Percentiles rank a stretch among this genome's conserved stretches.
phyloP scores from a whole-genome alignment of 345 rosid genomes.

The Raphanus sativus region DNA sequence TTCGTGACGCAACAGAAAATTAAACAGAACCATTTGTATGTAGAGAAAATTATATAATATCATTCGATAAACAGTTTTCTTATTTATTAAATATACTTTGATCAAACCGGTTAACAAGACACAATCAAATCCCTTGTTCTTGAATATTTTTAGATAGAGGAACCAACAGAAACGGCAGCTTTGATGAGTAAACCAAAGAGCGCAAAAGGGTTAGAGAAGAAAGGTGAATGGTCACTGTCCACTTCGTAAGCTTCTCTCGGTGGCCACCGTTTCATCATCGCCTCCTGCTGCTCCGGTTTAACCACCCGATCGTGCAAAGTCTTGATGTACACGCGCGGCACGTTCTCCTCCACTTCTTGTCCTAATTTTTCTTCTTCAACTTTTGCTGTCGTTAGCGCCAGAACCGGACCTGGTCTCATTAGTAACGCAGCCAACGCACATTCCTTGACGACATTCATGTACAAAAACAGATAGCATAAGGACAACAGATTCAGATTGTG shows the following conservation, averaged over 20 bases:
- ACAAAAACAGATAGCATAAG: background rate
- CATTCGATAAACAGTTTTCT: background rate
- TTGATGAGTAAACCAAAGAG: constrained; percentile 72
- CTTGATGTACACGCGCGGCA: constrained; percentile 65
- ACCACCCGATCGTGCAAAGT: constrained; percentile 61
- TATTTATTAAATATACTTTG: background rate
- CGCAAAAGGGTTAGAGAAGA: constrained; percentile 68
- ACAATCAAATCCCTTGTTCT: background rate
- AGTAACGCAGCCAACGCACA: constrained; percentile 66
- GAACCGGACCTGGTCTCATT: constrained; percentile 68
- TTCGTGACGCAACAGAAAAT: background rate
- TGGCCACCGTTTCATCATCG: constrained; percentile 74
- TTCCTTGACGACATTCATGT: constrained; percentile 47
- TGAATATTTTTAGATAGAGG: background rate
- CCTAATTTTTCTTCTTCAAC: constrained; percentile 31
- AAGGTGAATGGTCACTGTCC: constrained; percentile 86
- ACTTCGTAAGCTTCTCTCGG: constrained; percentile 54
- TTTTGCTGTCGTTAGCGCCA: constrained; percentile 53
- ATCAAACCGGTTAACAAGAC: constrained; percentile 13
- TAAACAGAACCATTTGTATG: background rate
- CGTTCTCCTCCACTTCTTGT: constrained; percentile 38
- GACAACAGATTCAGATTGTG: background rate
- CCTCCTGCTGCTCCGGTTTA: constrained; percentile 74
- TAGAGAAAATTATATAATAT: background rate
- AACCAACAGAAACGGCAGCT: constrained; percentile 49